Conservation (phyloP, 2,329 filamentous ascomycete genomes). For the Simplicillium sp. region DNA sequence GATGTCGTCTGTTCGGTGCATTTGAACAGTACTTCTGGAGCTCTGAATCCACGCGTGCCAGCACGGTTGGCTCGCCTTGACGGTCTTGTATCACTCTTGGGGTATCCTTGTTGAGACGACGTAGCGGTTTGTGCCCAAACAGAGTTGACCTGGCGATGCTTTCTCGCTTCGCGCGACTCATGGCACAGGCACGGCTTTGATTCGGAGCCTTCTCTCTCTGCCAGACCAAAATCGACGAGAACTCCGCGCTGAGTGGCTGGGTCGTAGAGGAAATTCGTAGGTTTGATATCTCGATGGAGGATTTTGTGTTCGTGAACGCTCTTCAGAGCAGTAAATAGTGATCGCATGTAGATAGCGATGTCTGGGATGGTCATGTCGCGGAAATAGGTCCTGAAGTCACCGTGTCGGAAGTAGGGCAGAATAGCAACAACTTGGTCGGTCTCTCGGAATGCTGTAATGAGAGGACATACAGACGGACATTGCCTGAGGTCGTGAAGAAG, state of each 20-base stretch:
- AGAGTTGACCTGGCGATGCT: constrained; percentile 47
- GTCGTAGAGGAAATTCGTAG: constrained; percentile 95
- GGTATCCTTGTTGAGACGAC: constrained; percentile 58
- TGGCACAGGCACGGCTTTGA: constrained; percentile 76
- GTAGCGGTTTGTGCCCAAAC: constrained; percentile 42
- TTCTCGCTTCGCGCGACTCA: constrained; percentile 52
- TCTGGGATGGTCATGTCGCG: constrained; percentile 78
- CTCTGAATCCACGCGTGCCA: constrained; percentile 89
- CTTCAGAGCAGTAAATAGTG: constrained; percentile 74
- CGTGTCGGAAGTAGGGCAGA: constrained; percentile 89
- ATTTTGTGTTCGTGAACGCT: constrained; percentile 79
- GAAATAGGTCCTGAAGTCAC: constrained; percentile 92
- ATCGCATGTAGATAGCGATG: constrained; percentile 82
- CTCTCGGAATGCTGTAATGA: constrained; percentile 93
- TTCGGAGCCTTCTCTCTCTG: constrained; percentile 73
- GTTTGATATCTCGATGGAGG: constrained; percentile 92
- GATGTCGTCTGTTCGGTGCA: constrained; percentile 90
- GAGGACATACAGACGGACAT: constrained; percentile 78
- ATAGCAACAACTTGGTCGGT: constrained; percentile 93
- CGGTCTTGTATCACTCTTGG: constrained; percentile 79
- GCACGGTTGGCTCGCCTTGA: constrained; percentile 89
- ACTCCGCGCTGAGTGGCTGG: constrained; percentile 72
- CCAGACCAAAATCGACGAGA: constrained; percentile 97
- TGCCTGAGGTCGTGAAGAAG: constrained; percentile 79
- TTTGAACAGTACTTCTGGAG: constrained; percentile 93